phyloP scores from a whole-genome alignment of 768 basidiomycete species.

The Thelephora ganbajun region DNA sequence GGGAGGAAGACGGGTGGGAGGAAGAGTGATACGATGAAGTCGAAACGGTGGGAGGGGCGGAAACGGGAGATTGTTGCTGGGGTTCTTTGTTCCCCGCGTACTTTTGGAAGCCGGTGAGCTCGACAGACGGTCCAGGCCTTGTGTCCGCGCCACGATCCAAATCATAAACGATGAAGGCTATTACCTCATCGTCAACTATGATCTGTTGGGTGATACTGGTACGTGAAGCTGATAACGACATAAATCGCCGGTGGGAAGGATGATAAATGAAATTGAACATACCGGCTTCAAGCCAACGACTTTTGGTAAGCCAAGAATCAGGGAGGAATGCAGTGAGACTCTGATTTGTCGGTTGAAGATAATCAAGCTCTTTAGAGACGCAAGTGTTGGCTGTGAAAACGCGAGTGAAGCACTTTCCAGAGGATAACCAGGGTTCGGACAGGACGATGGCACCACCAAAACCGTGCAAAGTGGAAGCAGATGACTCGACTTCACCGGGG shows the following conservation, averaged over 20 bases:
- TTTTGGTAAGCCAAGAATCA: conserved; percentile 49
- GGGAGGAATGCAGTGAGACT: conserved; percentile 43
- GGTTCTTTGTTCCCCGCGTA: conserved; percentile 20
- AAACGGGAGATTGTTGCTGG: conserved; percentile 8
- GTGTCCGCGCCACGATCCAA: conserved; percentile 38
- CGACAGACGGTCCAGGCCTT: conserved; percentile 38
- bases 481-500: conserved; percentile 35
- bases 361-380: conserved; percentile 37
- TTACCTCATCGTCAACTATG: conserved; percentile 44
- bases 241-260: conserved; percentile 2
- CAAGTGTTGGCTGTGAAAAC: conserved; percentile 37
- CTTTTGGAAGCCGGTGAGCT: conserved; percentile 40
- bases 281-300: conserved; percentile 62
- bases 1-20: not conserved
- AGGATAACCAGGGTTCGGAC: conserved; percentile 34
- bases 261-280: conserved; percentile 14
- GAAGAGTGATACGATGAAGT: not conserved
- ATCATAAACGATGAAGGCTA: conserved; percentile 55
- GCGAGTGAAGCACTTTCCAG: conserved; percentile 51
- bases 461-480: conserved; percentile 46
- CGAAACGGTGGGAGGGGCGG: conserved; percentile 5
- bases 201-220: conserved; percentile 55
- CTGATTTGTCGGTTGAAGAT: conserved; percentile 27
- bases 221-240: not conserved
- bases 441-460: conserved; percentile 46